These are phyloP conservation scores for Hevea brasiliensis DNA, from an alignment of 345 rosid genomes.

Conservation along the genomic window DNA sequence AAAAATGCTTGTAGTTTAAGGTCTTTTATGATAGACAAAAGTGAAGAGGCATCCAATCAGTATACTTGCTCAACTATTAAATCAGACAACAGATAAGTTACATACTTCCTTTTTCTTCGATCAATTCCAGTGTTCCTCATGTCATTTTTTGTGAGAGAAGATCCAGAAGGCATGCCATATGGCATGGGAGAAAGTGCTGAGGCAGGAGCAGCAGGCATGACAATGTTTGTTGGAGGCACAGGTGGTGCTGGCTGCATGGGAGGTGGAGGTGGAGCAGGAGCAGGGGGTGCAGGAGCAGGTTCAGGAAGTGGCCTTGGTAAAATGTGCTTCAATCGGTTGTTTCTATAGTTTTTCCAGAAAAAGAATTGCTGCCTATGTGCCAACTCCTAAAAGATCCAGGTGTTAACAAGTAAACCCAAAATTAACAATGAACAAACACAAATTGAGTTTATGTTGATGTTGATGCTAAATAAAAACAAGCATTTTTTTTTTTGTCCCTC, in stretches of 20 bases:
- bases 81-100: not conserved
- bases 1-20: slow-evolving; percentile 9
- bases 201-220: slow-evolving; percentile 53
- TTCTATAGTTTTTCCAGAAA: slow-evolving; percentile 96
- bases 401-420: slow-evolving; percentile 1
- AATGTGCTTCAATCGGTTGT: slow-evolving; percentile 89
- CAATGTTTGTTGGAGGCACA: slow-evolving; percentile 43
- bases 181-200: slow-evolving; percentile 84
- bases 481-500: too few species aligned
- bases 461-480: not conserved
- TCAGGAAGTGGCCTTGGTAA: slow-evolving; percentile 93
- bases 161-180: slow-evolving; percentile 58
- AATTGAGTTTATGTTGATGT: not conserved
- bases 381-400: slow-evolving; percentile 60
- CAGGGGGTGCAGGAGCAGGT: slow-evolving; percentile 49
- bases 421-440: slow-evolving; percentile 16
- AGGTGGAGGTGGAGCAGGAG: slow-evolving; percentile 41
- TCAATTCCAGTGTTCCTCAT: slow-evolving; percentile 65
- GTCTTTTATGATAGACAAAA: too few species aligned
- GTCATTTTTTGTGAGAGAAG: slow-evolving; percentile 61
- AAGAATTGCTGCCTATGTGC: slow-evolving; percentile 96
- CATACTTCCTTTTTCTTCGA: slow-evolving; percentile 82
- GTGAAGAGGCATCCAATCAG: not conserved
- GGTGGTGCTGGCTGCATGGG: slow-evolving; percentile 38
- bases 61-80: not conserved